Base-by-base conservation (phyloP, 805 yeast species). In the Starmerella bacillaris region DNA sequence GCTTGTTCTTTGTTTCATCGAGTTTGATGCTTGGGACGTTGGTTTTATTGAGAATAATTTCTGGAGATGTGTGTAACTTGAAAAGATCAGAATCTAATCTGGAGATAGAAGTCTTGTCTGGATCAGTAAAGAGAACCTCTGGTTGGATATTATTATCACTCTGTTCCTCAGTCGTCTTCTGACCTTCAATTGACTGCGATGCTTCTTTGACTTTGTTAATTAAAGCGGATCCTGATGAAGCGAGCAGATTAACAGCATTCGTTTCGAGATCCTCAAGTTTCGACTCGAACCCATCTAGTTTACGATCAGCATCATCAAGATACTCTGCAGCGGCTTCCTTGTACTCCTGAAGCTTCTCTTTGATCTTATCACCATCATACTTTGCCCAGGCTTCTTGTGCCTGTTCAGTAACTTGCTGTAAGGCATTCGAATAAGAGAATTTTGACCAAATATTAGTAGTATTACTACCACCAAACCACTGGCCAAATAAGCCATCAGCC, bases 221-320 rank as follows among this genome's bases (percentile, higher is more conserved):
- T 21, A 59, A 36, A 27, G 55, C 58, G 8, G 68, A 63, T n/a
- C 79, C 68, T 37, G 77, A 60, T 48, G 64, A 70, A 27, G 58
- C 53, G 14, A 72, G 69, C 47, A 68, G 72, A n/a, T 60, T 59
- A 1, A 74, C 68, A 0, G 92, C 84, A 21, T 64, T 56, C 34
- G 65, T 67, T 51, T 84, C 94, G 5, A 80, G 72, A 35, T 62
- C 61, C 45, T 78, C 93, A 31, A 84, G 60, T n/a, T 64, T 56
- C 34, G 65, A 67, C 52, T 84, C 94, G 5, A 80, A 72, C 35
- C 62, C 61, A 45, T 78, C 93, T 31, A 84, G 60, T 45, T 72
- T 74, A 43, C 68, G 58, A 53, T 83, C 95, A 40, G 84, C 62
- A 5, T 69, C 67, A 42, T 79, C 84, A 33, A 83, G 59, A 34